These are phyloP conservation scores for Hemerocallis citrina DNA, from an alignment of 106 monocot genomes.

Conservation along the genomic window DNA sequence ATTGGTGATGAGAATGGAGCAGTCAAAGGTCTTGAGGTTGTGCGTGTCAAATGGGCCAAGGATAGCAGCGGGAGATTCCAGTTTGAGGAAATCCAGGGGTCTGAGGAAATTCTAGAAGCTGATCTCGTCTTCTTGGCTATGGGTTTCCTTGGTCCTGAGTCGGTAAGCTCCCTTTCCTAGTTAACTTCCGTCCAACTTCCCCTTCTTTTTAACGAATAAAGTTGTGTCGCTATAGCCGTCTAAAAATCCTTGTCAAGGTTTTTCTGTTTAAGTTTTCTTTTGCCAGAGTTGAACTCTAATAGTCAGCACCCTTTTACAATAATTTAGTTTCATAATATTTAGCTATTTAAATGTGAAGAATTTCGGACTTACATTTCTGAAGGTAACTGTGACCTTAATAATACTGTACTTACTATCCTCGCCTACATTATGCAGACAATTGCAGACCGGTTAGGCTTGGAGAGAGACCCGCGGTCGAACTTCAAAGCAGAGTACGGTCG, in stretches of 20 bases:
- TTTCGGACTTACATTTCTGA: too few relatives aligned
- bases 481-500: slow-evolving; percentile 86
- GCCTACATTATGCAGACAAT: slow-evolving; percentile 53
- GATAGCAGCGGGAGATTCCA: slow-evolving; percentile 59
- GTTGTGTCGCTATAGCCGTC: too few relatives aligned
- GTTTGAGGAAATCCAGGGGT: slow-evolving; percentile 69
- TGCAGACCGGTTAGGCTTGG: slow-evolving; percentile 71
- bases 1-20: slow-evolving; percentile 82
- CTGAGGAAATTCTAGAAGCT: slow-evolving; percentile 78
- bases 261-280: too few relatives aligned
- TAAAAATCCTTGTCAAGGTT: too few relatives aligned
- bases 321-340: too few relatives aligned
- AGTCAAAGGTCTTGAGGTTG: slow-evolving; percentile 78
- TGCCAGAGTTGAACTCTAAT: too few relatives aligned
- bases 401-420: too few relatives aligned
- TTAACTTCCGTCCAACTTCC: too few relatives aligned
- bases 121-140: slow-evolving; percentile 89
- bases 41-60: slow-evolving; percentile 71
- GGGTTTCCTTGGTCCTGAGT: slow-evolving; percentile 98
- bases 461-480: slow-evolving; percentile 74
- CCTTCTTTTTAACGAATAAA: too few relatives aligned
- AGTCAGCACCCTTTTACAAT: too few relatives aligned
- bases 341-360: too few relatives aligned
- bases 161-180: slow-evolving; percentile 47
- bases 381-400: too few relatives aligned